Conservation (phyloP, 2,329 filamentous ascomycete genomes). For the Orbilia javanica region DNA sequence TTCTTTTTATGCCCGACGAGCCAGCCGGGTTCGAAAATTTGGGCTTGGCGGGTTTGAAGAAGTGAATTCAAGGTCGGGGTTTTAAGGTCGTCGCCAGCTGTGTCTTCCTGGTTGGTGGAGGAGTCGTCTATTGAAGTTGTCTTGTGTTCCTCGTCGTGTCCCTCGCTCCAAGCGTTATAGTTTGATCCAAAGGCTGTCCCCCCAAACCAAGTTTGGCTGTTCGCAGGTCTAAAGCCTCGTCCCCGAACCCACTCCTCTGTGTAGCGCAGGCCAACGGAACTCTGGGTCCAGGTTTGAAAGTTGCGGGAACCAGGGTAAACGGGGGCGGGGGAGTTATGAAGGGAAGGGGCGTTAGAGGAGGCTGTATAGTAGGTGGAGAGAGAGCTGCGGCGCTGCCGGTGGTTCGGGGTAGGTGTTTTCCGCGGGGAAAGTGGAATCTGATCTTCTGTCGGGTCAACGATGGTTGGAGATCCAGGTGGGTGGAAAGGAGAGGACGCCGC, state of each 20-base stretch:
- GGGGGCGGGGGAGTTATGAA: slow-evolving; percentile 47
- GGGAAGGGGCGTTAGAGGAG: slow-evolving; percentile 54
- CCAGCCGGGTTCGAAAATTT: slow-evolving; percentile 56
- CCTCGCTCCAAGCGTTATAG: slow-evolving; percentile 34
- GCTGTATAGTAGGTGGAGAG: slow-evolving; percentile 57
- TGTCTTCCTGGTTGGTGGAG: slow-evolving; percentile 32
- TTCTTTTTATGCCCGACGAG: slow-evolving; percentile 48
- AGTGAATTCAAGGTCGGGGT: slow-evolving; percentile 51
- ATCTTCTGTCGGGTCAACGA: slow-evolving; percentile 30
- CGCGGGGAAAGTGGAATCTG: slow-evolving; percentile 25
- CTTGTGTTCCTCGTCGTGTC: slow-evolving; percentile 34
- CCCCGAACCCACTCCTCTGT: slow-evolving; percentile 58
- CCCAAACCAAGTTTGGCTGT: slow-evolving; percentile 56
- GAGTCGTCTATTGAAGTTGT: slow-evolving; percentile 44
- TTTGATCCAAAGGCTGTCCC: slow-evolving; percentile 44
- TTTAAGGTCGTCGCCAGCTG: slow-evolving; percentile 45
- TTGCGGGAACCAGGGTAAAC: slow-evolving; percentile 29
- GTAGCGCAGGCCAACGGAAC: slow-evolving; percentile 42
- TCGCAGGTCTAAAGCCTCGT: slow-evolving; percentile 54
- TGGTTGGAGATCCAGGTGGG: slow-evolving; percentile 40
- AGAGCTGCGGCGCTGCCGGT: slow-evolving; percentile 51
- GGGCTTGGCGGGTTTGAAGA: slow-evolving; percentile 35
- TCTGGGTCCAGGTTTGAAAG: slow-evolving; percentile 51
- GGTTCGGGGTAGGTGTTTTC: slow-evolving; percentile 53
- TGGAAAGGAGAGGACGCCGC: slow-evolving; percentile 51